These are phyloP conservation scores for Agrocybe chaxingu DNA, from an alignment of 768 basidiomycete species.

Conservation along the genomic window DNA sequence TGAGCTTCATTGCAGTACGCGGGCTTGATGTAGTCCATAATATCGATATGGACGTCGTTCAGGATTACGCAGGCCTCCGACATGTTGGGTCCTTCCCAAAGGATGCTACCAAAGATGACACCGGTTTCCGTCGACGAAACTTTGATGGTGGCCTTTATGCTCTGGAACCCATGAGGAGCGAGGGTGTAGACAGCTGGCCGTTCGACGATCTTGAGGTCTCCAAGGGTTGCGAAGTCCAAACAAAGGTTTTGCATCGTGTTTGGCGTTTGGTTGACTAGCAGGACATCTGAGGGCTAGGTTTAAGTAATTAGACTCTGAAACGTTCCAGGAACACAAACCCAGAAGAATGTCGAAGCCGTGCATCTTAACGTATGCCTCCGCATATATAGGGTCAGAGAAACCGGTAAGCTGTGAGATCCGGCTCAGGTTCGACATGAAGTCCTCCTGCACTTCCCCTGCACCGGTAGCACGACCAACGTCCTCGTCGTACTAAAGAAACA, in stretches of 20 bases:
- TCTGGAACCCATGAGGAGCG: slow-evolving; percentile 96
- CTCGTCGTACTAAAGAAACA: slow-evolving; percentile 67
- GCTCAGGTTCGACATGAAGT: slow-evolving; percentile 92
- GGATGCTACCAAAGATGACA: slow-evolving; percentile 96
- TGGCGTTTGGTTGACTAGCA: slow-evolving; percentile 93
- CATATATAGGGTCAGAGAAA: slow-evolving; percentile 99
- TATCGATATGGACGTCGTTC: slow-evolving; percentile 97
- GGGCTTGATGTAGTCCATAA: slow-evolving; percentile 98
- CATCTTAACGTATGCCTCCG: slow-evolving; percentile 96
- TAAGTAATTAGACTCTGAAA: background rate
- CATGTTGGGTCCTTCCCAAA: slow-evolving; percentile 90
- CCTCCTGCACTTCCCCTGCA: slow-evolving; percentile 76
- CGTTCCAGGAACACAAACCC: slow-evolving; percentile 41
- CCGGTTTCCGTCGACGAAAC: slow-evolving; percentile 98
- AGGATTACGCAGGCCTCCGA: slow-evolving; percentile 90
- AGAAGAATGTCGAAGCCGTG: slow-evolving; percentile 96
- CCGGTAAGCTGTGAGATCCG: slow-evolving; percentile 93
- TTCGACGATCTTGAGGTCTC: slow-evolving; percentile 96
- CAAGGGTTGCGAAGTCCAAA: slow-evolving; percentile 95
- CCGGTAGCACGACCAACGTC: slow-evolving; percentile 92
- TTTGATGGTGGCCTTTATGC: slow-evolving; percentile 98
- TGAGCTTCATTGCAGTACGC: slow-evolving; percentile 94
- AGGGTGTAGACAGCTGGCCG: slow-evolving; percentile 92
- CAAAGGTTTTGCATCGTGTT: slow-evolving; percentile 96
- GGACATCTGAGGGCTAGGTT: slow-evolving; percentile 58